These are phyloP conservation scores for Patellifolia procumbens DNA, from an alignment of 179 eudicot species.

Conservation along the genomic window DNA sequence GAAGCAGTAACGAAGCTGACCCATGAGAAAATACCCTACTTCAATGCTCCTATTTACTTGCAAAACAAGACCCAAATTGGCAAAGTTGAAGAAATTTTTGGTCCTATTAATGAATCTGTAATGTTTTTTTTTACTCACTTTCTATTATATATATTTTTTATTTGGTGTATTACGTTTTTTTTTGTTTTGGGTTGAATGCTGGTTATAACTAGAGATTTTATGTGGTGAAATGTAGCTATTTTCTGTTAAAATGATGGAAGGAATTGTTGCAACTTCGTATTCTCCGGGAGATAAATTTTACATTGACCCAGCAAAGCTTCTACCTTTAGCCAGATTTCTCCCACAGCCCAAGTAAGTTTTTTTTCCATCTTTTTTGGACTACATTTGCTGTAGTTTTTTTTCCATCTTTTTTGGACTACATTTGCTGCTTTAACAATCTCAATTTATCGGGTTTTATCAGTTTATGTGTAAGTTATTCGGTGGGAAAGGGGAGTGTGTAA, in stretches of 20 bases:
- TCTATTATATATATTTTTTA: neutral
- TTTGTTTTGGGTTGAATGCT: neutral
- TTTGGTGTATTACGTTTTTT: neutral
- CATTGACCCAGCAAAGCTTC: slow-evolving; percentile 76
- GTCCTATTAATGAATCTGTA: slow-evolving; percentile 91
- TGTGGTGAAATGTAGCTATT: slow-evolving; percentile 46
- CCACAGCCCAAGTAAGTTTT: slow-evolving; percentile 86
- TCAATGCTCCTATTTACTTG: slow-evolving; percentile 88
- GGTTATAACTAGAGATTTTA: neutral
- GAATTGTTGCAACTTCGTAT: slow-evolving; percentile 91
- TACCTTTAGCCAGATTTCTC: slow-evolving; percentile 86
- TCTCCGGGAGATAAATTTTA: slow-evolving; percentile 81
- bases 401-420: neutral
- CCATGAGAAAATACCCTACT: slow-evolving; percentile 83
- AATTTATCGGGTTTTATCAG: neutral
- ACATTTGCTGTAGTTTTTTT: neutral
- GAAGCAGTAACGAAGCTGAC: slow-evolving; percentile 95
- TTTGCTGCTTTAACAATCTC: neutral
- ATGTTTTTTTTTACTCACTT: slow-evolving; percentile 24
- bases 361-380: neutral
- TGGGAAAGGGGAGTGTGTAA: neutral
- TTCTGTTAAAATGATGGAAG: slow-evolving; percentile 84
- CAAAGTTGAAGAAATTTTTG: slow-evolving; percentile 91
- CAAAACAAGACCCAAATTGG: slow-evolving; percentile 92
- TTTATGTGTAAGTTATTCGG: no score